Evolutionary conservation across 2,329 filamentous ascomycete species (phyloP), one percentile per base, ranked within the genome.

Genomic region (Stachybotrys chlorohalonatus): DNA sequence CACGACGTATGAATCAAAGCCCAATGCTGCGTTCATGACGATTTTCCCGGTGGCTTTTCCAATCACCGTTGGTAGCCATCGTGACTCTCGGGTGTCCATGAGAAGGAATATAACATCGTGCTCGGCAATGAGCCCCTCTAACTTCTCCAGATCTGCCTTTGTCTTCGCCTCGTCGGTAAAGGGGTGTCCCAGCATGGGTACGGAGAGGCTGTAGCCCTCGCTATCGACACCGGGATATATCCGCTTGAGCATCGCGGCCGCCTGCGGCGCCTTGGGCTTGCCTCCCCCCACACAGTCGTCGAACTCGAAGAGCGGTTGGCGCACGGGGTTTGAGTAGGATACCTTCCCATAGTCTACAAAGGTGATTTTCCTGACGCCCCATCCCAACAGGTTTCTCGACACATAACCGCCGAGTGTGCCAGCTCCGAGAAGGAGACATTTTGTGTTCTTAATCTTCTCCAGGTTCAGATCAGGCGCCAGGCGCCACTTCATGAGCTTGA

Each of bases 401-500:
- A 99, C 92, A 66, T 97, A 97, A 57, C 90, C 92, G 8, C 94
- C 94, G 1, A 99, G 77, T 0, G 94, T 99, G 13, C 94, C 94
- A 1, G 94, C 91, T 5, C 94, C 94, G 1, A 99, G 82, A 3
- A 99, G 75, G 15, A 99, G 80, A 66, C 94, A 99, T 66, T 86
- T 95, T 4, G 90, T 93, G 55, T 86, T 82, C 66, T 96, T 96
- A 67, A 97, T 92, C 32, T 82, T 82, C 32, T 96, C 91, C 9
- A 99, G 81, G 66, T 97, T 82, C 47, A 99, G 80, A 52, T 86
- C 85, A 0, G 94, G 94, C 7, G 91, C 90, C 63, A 99, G 90
- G 46, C 94, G 86, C 94, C 94, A 99, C 73, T 96, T 99, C 86
- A 99, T 99, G 55, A 99, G 80, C 72, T 97, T 97, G 57, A 97